phyloP scores from a whole-genome alignment of 345 rosid species.

The Arabis hirsuta region DNA sequence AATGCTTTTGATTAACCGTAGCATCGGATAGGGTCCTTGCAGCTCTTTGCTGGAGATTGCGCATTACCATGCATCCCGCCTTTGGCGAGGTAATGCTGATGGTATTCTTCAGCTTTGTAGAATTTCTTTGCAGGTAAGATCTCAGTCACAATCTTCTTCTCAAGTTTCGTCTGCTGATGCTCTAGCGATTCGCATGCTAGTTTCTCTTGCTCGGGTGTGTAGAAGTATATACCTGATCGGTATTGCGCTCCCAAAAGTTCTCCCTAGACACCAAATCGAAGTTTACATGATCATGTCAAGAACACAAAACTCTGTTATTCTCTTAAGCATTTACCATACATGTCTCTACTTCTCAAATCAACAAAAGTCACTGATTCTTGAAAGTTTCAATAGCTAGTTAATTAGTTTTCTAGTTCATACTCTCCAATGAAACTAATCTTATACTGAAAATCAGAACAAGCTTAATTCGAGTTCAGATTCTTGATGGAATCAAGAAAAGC shows the following conservation, averaged over 20 bases:
- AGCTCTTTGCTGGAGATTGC: slow-evolving; percentile 80
- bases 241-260: slow-evolving; percentile 85
- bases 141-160: slow-evolving; percentile 79
- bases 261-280: slow-evolving; percentile 48
- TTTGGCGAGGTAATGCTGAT: slow-evolving; percentile 87
- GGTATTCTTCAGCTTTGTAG: slow-evolving; percentile 89
- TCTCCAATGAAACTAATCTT: too few relatives aligned
- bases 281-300: neutral
- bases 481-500: neutral
- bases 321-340: neutral
- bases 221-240: slow-evolving; percentile 79
- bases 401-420: too few relatives aligned
- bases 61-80: slow-evolving; percentile 81
- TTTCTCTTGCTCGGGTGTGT: slow-evolving; percentile 84
- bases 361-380: neutral
- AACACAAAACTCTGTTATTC: neutral
- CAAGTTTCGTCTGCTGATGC: slow-evolving; percentile 56
- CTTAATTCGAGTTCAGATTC: too few relatives aligned
- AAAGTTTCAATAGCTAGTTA: neutral
- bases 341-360: neutral
- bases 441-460: too few relatives aligned
- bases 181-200: slow-evolving; percentile 70
- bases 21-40: slow-evolving; percentile 92
- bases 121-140: slow-evolving; percentile 88
- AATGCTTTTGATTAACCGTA: slow-evolving; percentile 57